Conservation (phyloP, 305 asterid genomes). For the Fraxinus velutina region DNA sequence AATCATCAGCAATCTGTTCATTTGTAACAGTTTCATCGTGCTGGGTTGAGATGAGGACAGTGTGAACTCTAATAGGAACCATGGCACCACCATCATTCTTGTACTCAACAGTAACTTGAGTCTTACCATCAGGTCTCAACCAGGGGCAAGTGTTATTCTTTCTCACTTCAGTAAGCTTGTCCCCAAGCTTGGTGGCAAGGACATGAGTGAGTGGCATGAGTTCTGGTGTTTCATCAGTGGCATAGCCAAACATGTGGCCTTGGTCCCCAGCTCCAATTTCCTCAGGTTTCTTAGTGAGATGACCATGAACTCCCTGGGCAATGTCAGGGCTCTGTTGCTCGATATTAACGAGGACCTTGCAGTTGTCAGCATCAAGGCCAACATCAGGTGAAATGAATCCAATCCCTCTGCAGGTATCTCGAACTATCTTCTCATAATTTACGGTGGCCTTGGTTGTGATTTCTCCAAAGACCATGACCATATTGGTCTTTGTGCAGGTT, state of each 20-base stretch:
- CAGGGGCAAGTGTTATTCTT: constrained; percentile 79
- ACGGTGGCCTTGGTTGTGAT: constrained; percentile 79
- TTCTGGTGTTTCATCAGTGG: constrained; percentile 86
- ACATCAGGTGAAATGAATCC: constrained; percentile 78
- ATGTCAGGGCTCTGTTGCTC: constrained; percentile 90
- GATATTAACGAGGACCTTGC: constrained; percentile 86
- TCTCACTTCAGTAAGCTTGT: constrained; percentile 82
- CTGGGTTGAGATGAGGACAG: constrained; percentile 85
- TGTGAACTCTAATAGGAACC: constrained; percentile 81
- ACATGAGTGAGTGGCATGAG: constrained; percentile 91
- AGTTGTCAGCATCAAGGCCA: constrained; percentile 86
- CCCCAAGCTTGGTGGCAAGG: constrained; percentile 86
- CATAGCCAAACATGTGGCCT: constrained; percentile 88
- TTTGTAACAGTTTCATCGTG: constrained; percentile 84
- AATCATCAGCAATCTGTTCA: constrained; percentile 63
- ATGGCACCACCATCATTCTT: constrained; percentile 70
- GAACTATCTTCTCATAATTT: constrained; percentile 76
- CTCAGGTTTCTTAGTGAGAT: constrained; percentile 87
- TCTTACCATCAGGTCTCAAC: constrained; percentile 88
- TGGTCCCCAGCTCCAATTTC: constrained; percentile 93
- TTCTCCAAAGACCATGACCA: constrained; percentile 92
- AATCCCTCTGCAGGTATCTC: constrained; percentile 77
- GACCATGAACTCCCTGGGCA: constrained; percentile 92
- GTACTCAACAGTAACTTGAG: constrained; percentile 88
- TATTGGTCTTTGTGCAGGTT: constrained; percentile 82